Evolutionary conservation across 345 rosid genomes (phyloP).

Genomic region (Cardamine resedifolia): DNA sequence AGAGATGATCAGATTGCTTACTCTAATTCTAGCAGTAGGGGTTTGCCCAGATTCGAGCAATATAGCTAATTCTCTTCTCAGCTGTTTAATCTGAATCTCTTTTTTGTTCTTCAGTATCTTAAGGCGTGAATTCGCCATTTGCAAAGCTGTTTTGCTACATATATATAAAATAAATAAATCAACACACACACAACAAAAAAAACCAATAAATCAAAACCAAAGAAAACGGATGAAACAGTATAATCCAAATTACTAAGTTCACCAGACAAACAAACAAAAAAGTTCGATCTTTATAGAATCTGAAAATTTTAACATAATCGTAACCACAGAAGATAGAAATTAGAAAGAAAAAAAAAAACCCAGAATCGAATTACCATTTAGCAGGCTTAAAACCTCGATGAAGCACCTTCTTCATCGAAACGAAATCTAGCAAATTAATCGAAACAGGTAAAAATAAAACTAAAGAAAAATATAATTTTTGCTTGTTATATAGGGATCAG

Average conservation of each 20-base stretch:
- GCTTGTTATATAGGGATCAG: neutral
- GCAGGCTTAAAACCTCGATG: conserved; percentile 87
- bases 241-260: neutral
- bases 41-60: conserved; percentile 77
- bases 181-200: too few species aligned
- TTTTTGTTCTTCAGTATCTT: conserved; percentile 76
- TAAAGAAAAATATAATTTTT: too few species aligned
- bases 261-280: neutral
- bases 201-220: too few species aligned
- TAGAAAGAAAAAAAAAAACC: neutral
- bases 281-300: neutral
- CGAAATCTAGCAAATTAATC: neutral
- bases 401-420: conserved; percentile 44
- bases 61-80: conserved; percentile 78
- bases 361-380: conserved; percentile 56
- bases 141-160: conserved; percentile 79
- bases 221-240: conserved; percentile 11
- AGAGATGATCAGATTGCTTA: conserved; percentile 7
- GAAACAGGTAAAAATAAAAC: neutral
- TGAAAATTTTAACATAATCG: neutral
- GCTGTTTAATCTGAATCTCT: conserved; percentile 62
- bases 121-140: conserved; percentile 66
- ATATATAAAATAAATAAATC: neutral
- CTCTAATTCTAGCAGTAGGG: conserved; percentile 84
- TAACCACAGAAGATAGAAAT: neutral